These are phyloP conservation scores for Aphanoascus verrucosus DNA, from an alignment of 2,329 filamentous ascomycete species.

Conservation along the genomic window DNA sequence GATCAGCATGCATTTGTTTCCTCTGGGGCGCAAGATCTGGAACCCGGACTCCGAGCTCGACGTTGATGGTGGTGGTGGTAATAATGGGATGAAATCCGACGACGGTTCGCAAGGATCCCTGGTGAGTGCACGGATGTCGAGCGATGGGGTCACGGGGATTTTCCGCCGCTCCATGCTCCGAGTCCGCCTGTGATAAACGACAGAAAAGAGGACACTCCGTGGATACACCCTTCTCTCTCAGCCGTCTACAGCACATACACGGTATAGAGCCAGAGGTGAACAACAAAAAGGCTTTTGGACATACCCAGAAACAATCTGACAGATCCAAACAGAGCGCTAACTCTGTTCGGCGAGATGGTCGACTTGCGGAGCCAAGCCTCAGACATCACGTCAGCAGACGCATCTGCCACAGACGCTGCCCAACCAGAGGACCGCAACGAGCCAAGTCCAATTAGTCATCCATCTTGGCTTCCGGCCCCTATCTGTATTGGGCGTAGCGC, in stretches of 20 bases:
- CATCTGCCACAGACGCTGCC: background rate
- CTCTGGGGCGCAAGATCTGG: background rate
- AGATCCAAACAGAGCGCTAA: background rate
- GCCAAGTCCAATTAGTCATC: background rate
- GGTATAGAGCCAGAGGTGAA: too few species aligned
- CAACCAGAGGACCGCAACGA: background rate
- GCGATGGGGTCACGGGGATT: too few species aligned
- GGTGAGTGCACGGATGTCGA: too few species aligned
- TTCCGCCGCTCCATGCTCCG: too few species aligned
- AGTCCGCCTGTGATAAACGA: too few species aligned
- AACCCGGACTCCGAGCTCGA: conserved; percentile 1
- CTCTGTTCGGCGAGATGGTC: background rate
- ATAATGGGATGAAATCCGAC: too few species aligned
- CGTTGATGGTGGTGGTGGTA: background rate
- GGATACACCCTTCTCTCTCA: too few species aligned
- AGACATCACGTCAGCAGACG: background rate
- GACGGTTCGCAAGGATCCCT: too few species aligned
- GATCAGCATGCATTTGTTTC: conserved; percentile 4
- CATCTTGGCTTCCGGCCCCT: background rate
- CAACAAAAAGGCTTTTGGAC: too few species aligned
- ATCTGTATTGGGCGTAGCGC: background rate
- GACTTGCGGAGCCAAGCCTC: background rate
- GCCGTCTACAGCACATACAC: too few species aligned
- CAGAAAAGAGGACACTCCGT: too few species aligned
- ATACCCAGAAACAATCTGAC: too few species aligned